Percentiles rank a stretch among this genome's conserved stretches.
These are phyloP conservation scores for Coniochaeta sp. DNA, from an alignment of 2,329 filamentous ascomycete species.

Conservation along the genomic window DNA sequence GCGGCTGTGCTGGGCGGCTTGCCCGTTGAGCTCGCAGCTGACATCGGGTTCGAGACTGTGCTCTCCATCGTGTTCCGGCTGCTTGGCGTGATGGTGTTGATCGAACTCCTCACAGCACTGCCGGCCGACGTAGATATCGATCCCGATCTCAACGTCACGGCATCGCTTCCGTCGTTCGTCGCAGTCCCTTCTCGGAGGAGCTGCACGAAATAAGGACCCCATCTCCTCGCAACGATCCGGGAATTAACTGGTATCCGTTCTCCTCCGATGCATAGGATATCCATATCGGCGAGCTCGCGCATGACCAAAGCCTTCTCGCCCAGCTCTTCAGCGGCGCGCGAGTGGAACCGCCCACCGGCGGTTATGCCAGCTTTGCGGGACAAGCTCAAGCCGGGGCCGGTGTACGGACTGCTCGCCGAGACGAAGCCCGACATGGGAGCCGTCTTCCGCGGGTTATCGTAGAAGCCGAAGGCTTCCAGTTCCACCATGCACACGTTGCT, in stretches of 20 bases:
- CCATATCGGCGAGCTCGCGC: slow-evolving; percentile 92
- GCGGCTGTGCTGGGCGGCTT: slow-evolving; percentile 36
- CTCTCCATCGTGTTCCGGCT: slow-evolving; percentile 44
- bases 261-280: slow-evolving; percentile 83
- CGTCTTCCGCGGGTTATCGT: slow-evolving; percentile 83
- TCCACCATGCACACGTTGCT: slow-evolving; percentile 96
- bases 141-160: slow-evolving; percentile 62
- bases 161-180: slow-evolving; percentile 65
- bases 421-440: slow-evolving; percentile 75
- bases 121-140: slow-evolving; percentile 34
- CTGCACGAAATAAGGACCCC: slow-evolving; percentile 95
- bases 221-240: slow-evolving; percentile 75
- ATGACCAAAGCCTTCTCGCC: slow-evolving; percentile 73
- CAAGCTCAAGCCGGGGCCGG: slow-evolving; percentile 46
- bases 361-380: slow-evolving; percentile 56
- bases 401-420: slow-evolving; percentile 70
- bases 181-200: slow-evolving; percentile 75
- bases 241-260: slow-evolving; percentile 94
- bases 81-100: slow-evolving; percentile 73
- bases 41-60: slow-evolving; percentile 34
- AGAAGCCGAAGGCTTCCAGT: slow-evolving; percentile 92
- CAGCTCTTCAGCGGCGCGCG: slow-evolving; percentile 73
- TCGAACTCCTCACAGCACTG: slow-evolving; percentile 65
- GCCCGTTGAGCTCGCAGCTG: slow-evolving; percentile 19
- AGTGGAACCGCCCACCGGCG: slow-evolving; percentile 70